Base-by-base conservation (phyloP, 495 filamentous ascomycete species). In the Apiosordaria backusii region DNA sequence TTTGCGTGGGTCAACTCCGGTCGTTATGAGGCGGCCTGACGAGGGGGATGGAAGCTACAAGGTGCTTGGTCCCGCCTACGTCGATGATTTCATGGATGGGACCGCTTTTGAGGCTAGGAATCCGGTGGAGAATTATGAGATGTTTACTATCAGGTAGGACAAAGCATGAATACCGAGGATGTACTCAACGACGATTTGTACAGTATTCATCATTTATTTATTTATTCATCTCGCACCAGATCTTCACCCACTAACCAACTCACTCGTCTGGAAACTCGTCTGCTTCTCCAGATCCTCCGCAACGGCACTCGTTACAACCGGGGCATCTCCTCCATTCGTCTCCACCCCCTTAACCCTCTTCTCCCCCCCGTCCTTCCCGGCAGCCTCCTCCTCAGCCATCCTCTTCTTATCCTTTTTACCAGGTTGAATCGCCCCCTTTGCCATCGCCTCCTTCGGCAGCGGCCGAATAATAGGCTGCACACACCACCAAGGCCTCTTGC, bases 381-480 rank as follows among this genome's bases (percentile, higher is more conserved):
- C 58, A 54, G 57, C 62, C 50, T 55, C 64, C 27, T 63, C 74
- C 60, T 71, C 53, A 68, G 71, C 72, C 65, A 74, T 68, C 65
- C 72, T 75, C 65, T 70, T 78, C 74, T 68, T 76, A 50, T 81
- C 80, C 74, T 84, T 85, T 74, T 81, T 83, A 57, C 87, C 90
- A 50, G 86, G 74, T 61, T 80, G 85, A 72, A 97, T 81, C 50
- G 88, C 87, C 3, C 95, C 95, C 70, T 89, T 92, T 70, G 87
- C 87, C 64, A 94, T 66, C 19, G 95, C 95, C 78, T 98, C 94
- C 71, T 91, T 91, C 0, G 95, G 95, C 71, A 97, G 71, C 50
- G 93, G 93, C 29, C 95, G 81, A 2, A 97, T 83, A 69, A 97
- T 91, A 3, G 95, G 92, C 78, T 99, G 95, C 55, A 91, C 94